These are phyloP conservation scores for Neurospora tetraspora DNA, from an alignment of 495 filamentous ascomycete genomes.

Conservation along the genomic window DNA sequence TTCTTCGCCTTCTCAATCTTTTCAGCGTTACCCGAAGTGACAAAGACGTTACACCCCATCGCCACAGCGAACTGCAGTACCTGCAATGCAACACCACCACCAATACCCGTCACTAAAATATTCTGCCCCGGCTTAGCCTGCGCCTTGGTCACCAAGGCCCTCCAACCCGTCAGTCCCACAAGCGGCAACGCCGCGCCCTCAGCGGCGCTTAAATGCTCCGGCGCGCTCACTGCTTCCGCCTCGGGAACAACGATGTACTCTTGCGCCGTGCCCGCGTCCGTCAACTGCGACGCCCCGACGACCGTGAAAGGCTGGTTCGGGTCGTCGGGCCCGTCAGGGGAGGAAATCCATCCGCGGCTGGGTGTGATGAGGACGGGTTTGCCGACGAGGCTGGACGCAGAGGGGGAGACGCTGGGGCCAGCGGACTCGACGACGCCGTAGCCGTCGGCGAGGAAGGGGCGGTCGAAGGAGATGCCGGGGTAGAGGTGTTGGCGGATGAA, in stretches of 20 bases:
- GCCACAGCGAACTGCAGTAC: constrained; percentile 61
- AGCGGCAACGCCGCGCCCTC: constrained; percentile 78
- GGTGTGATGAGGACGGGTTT: constrained; percentile 71
- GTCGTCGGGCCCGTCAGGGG: constrained; percentile 63
- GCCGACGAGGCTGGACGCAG: constrained; percentile 17
- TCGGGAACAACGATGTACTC: constrained; percentile 61
- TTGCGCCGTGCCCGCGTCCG: constrained; percentile 56
- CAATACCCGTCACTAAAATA: constrained; percentile 67
- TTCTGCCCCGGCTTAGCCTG: constrained; percentile 51
- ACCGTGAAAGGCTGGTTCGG: constrained; percentile 47
- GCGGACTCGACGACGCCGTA: constrained; percentile 57
- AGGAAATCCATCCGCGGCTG: constrained; percentile 60
- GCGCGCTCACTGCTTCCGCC: constrained; percentile 62
- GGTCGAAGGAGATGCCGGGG: constrained; percentile 65
- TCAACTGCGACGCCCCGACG: constrained; percentile 57
- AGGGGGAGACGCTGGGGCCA: constrained; percentile 40
- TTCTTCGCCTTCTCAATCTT: constrained; percentile 56
- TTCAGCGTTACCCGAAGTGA: constrained; percentile 52
- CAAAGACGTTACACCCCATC: constrained; percentile 55
- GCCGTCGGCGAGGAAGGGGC: constrained; percentile 72
- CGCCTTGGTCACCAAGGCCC: constrained; percentile 63
- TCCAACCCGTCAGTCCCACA: constrained; percentile 78
- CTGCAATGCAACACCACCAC: constrained; percentile 67
- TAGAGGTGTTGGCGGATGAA: constrained; percentile 90
- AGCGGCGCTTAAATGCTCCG: constrained; percentile 54